phyloP scores from a whole-genome alignment of 1,139 yeast genomes.

The Casaregolazyma lundiana region DNA sequence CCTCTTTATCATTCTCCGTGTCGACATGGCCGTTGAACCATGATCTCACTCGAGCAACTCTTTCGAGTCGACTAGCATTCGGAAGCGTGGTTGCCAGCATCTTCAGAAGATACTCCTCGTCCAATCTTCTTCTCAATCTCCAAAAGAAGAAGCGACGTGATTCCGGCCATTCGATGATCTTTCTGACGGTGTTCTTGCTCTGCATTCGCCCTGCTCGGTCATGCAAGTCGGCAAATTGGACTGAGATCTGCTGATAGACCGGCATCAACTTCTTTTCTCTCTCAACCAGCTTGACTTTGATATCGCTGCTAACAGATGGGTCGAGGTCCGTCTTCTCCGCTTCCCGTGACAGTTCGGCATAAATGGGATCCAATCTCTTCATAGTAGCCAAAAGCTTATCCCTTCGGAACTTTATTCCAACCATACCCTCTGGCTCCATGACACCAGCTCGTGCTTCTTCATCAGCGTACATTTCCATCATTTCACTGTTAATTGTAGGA shows the following conservation, averaged over 20 bases:
- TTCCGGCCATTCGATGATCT: conserved; percentile 78
- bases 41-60: conserved; percentile 79
- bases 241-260: conserved; percentile 84
- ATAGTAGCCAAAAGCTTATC: conserved; percentile 85
- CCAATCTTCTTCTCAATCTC: conserved; percentile 94
- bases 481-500: conserved; percentile 91
- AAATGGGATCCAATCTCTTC: conserved; percentile 79
- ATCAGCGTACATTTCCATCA: conserved; percentile 99
- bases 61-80: conserved; percentile 65
- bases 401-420: conserved; percentile 93
- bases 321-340: conserved; percentile 43
- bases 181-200: conserved; percentile 86
- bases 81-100: conserved; percentile 65
- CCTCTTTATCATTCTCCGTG: conserved; percentile 67
- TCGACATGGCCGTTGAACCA: conserved; percentile 72
- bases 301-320: conserved; percentile 60
- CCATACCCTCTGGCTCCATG: conserved; percentile 98
- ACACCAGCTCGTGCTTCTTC: conserved; percentile 97
- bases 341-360: conserved; percentile 64
- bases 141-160: conserved; percentile 97
- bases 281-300: conserved; percentile 61
- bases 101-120: conserved; percentile 82
- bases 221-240: conserved; percentile 96
- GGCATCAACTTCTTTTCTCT: conserved; percentile 83
- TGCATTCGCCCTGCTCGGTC: conserved; percentile 97